Conservation (phyloP, 1,139 yeast species). For the Candida sanyaensis region DNA sequence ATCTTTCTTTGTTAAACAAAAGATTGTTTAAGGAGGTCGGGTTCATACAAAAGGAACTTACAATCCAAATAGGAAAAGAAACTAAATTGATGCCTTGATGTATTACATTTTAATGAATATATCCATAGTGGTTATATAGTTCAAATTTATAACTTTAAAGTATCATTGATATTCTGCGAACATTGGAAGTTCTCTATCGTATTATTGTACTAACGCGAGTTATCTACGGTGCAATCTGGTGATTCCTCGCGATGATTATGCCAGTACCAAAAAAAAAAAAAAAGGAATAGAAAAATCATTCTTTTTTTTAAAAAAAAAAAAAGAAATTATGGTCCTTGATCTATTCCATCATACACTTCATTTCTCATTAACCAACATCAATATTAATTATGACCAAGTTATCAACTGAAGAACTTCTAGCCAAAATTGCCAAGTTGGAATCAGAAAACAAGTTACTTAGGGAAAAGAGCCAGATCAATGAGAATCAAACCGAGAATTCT, state of each 20-base stretch:
- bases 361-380: not conserved
- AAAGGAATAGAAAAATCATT: not conserved
- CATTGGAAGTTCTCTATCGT: too few species aligned
- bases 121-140: too few species aligned
- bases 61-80: too few species aligned
- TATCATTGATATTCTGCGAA: too few species aligned
- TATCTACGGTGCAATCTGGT: not conserved
- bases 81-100: too few species aligned
- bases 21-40: conserved; percentile 35
- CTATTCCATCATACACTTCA: not conserved
- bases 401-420: conserved; percentile 22
- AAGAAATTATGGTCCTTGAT: not conserved
- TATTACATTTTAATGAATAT: too few species aligned
- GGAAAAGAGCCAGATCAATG: not conserved
- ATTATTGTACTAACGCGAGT: too few species aligned
- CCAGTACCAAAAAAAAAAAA: too few species aligned
- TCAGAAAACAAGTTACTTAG: conserved; percentile 24
- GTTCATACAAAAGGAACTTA: too few species aligned
- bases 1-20: conserved; percentile 53
- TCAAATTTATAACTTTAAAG: too few species aligned
- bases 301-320: not conserved
- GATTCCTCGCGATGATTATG: not conserved
- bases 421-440: conserved; percentile 23
- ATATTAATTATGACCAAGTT: conserved; percentile 4
- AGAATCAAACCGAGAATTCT: not conserved